A percentile compares a stretch with the other conserved stretches of the same genome.
phyloP scores from a whole-genome alignment of 1,284 basidiomycete species.

The Laetiporus sulphureus region DNA sequence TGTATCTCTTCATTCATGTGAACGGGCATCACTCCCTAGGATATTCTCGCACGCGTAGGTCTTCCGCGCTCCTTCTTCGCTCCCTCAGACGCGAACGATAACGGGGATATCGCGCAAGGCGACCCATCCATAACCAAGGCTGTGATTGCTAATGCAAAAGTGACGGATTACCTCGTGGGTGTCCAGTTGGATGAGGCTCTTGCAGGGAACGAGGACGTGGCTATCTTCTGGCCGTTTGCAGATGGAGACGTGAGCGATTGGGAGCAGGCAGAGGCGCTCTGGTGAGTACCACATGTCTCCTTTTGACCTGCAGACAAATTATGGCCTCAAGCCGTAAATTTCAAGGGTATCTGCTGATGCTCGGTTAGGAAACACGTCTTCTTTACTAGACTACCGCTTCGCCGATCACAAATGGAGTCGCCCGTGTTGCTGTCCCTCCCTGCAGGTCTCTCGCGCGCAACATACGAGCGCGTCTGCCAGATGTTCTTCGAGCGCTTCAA shows the following conservation, averaged over 20 bases:
- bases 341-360: neutral
- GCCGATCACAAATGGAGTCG: constrained; percentile 83
- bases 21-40: too few species aligned
- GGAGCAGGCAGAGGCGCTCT: constrained; percentile 87
- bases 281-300: constrained; percentile 44
- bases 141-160: constrained; percentile 27
- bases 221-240: constrained; percentile 81
- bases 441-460: constrained; percentile 64
- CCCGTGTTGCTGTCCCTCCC: constrained; percentile 75
- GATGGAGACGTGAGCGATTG: constrained; percentile 75
- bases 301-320: neutral
- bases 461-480: constrained; percentile 74
- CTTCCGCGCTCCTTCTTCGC: constrained; percentile 37
- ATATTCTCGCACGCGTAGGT: constrained; percentile 72
- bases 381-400: constrained; percentile 70
- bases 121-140: constrained; percentile 36
- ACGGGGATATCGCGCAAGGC: constrained; percentile 20
- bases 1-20: too few species aligned
- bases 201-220: constrained; percentile 62
- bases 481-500: constrained; percentile 97
- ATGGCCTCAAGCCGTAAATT: neutral
- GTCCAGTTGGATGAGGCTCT: constrained; percentile 75
- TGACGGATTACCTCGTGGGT: constrained; percentile 85
- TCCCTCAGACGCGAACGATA: constrained; percentile 10
- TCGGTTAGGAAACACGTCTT: constrained; percentile 73